A percentile compares a stretch with the other conserved stretches of the same genome.
Conservation (phyloP, 108 stramenopile species). For the Parmales sp. region DNA sequence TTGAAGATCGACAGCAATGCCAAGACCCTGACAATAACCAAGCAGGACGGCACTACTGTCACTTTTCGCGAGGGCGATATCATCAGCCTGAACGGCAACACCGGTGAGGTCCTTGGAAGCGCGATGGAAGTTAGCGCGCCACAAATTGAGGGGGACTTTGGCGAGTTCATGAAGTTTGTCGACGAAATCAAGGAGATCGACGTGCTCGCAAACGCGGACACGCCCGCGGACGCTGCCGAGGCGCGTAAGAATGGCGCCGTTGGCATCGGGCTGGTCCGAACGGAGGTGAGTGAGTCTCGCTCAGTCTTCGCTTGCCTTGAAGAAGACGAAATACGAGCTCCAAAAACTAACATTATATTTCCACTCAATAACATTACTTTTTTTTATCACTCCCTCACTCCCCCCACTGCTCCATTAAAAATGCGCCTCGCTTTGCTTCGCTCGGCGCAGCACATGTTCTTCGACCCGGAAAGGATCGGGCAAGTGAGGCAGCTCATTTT, state of each 20-base stretch:
- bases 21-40: slow-evolving; percentile 16
- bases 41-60: background rate
- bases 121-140: slow-evolving; percentile 14
- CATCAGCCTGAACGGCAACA: slow-evolving; percentile 34
- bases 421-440: no score
- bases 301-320: no score
- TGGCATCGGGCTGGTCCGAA: slow-evolving; percentile 36
- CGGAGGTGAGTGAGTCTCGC: no score
- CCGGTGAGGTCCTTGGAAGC: slow-evolving; percentile 22
- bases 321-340: no score
- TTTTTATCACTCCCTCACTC: no score
- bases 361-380: no score
- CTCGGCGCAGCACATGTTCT: slow-evolving; percentile 53
- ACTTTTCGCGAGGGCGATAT: slow-evolving; percentile 26
- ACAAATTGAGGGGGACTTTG: slow-evolving; percentile 9
- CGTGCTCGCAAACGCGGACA: slow-evolving; percentile 40
- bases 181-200: slow-evolving; percentile 23
- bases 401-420: no score
- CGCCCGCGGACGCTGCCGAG: slow-evolving; percentile 30
- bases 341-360: no score
- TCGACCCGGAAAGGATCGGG: slow-evolving; percentile 29
- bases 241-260: slow-evolving; percentile 32
- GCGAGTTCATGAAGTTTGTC: slow-evolving; percentile 29
- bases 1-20: slow-evolving; percentile 20
- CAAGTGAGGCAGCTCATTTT: slow-evolving; percentile 38